Evolutionary conservation across 495 filamentous ascomycete species (phyloP).

Genomic region (Hyaloscypha hepaticicola): DNA sequence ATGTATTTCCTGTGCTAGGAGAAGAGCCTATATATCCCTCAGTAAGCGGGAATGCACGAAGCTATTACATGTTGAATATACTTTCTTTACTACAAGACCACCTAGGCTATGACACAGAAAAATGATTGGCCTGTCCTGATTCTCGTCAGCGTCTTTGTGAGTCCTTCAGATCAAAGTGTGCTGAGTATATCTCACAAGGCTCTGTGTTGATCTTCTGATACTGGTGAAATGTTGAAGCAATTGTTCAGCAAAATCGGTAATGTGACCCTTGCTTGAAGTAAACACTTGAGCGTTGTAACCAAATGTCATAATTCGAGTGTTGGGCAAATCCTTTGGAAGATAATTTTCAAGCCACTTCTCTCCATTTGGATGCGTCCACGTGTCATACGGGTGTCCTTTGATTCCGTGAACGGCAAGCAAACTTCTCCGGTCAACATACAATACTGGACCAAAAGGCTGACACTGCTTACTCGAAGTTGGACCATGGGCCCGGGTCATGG

Average conservation of each 20-base stretch:
- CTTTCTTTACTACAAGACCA: conserved; percentile 34
- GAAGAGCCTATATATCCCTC: too few relatives aligned
- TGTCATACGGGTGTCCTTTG: conserved; percentile 32
- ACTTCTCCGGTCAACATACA: too few relatives aligned
- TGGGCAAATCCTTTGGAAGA: conserved; percentile 33
- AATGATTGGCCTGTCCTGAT: conserved; percentile 26
- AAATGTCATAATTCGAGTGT: conserved; percentile 35
- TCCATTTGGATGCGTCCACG: conserved; percentile 37
- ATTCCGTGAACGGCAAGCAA: conserved; percentile 40
- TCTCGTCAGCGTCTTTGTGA: too few relatives aligned
- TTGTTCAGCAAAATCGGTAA: conserved; percentile 19
- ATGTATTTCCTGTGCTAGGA: conserved; percentile 36
- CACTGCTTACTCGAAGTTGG: too few relatives aligned
- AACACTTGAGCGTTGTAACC: conserved; percentile 18
- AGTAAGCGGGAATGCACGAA: too few relatives aligned
- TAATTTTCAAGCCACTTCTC: conserved; percentile 37
- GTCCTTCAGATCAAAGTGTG: too few relatives aligned
- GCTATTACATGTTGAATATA: too few relatives aligned
- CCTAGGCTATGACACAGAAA: conserved; percentile 34
- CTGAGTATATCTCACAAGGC: not conserved
- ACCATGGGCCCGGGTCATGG: too few relatives aligned
- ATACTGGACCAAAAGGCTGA: too few relatives aligned
- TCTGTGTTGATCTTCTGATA: not conserved
- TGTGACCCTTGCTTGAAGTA: conserved; percentile 14
- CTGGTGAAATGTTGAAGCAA: conserved; percentile 16